These are phyloP conservation scores for Phlebiopsis flavidoalba DNA, from an alignment of 768 basidiomycete genomes.

Conservation along the genomic window DNA sequence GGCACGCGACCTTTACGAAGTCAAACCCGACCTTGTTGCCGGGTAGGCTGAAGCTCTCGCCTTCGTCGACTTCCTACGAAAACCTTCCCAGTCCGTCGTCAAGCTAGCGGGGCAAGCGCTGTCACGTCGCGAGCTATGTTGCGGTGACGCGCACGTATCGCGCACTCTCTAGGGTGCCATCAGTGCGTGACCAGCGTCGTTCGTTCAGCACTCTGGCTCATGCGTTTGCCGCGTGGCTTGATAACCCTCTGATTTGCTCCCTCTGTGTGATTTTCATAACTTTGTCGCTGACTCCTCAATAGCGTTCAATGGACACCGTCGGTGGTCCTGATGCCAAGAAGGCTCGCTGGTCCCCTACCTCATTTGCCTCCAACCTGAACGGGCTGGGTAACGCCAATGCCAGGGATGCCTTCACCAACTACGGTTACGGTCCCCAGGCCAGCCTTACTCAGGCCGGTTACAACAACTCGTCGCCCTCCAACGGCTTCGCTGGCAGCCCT, in stretches of 20 bases:
- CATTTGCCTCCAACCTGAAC: constrained; percentile 32
- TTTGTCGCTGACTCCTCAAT: constrained; percentile 5
- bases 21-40: background rate
- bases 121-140: background rate
- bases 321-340: constrained; percentile 86
- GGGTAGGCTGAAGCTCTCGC: background rate
- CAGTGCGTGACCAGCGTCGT: background rate
- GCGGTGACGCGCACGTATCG: background rate
- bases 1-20: background rate
- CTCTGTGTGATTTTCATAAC: background rate
- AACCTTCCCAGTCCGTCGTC: background rate
- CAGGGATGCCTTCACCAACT: constrained; percentile 78
- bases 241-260: background rate
- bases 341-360: constrained; percentile 82
- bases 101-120: background rate
- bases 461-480: constrained; percentile 41
- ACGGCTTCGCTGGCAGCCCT: constrained; percentile 47
- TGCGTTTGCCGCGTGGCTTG: background rate
- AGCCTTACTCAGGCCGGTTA: constrained; percentile 54
- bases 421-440: constrained; percentile 79
- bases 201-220: background rate
- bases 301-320: constrained; percentile 85
- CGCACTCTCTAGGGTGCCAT: background rate
- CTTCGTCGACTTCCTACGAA: background rate
- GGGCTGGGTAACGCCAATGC: constrained; percentile 36